Base-by-base conservation (phyloP, 192 early-diverging fungal genomes). In the Backusella liffmaniae region DNA sequence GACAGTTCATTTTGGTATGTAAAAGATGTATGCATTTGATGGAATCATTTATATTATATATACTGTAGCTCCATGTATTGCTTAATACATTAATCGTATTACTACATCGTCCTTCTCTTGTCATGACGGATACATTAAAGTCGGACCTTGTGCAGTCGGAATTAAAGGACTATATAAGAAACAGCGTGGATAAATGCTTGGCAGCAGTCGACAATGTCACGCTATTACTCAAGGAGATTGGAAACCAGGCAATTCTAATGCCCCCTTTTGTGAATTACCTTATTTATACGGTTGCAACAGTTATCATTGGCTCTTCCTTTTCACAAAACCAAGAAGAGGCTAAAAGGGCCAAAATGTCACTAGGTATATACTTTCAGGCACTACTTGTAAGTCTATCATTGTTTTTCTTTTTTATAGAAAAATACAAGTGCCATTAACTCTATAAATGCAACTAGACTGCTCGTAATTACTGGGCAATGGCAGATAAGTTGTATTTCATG, bases 401-500 rank as follows among this genome's bases (percentile, higher is more conserved):
- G 4, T 6, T 26, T 32, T 32, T 32, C 4, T 6, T 26, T 18
- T 53, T 21, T 39, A 39, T 3, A 39, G 21, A 29, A 26, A 59
- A 3, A 29, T 2, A 29, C 26, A 29, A 23, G 26, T 62, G 10
- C 0, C 3, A 26, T 37, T 70, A 7, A 70, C 9, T 26, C 10
- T 15, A 3, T 32, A 29, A 46, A 72, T 18, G 5, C 26, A 12
- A 32, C 36, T 36, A 80, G 69, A 78, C 66, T 16, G 84, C 87
- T 82, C 74, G 79, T 49, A 70, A 79, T 34, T 83, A 83, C 30
- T 89, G 88, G 88, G 82, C 83, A 4, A 89, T 86, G 78, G 83
- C 86, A 4, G 84, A 83, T 35, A 89, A 86, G 66, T 79, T 87
- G n/a, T 87, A 82, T 53, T 85, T 85, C 41, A 87, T 87, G 68